These are phyloP conservation scores for Boletus sp. DNA, from an alignment of 768 basidiomycete species.

Conservation along the genomic window DNA sequence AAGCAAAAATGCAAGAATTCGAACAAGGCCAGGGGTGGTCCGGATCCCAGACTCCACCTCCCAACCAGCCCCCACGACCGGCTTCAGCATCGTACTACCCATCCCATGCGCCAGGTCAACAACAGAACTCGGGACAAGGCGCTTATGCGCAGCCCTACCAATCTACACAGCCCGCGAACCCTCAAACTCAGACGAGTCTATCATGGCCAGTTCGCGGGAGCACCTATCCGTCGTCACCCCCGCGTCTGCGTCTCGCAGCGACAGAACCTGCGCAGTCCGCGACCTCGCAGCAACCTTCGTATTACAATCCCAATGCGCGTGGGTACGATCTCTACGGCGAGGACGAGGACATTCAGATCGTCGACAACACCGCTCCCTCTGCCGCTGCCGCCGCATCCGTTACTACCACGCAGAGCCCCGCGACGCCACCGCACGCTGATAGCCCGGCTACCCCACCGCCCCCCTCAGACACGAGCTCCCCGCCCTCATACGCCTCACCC, in stretches of 20 bases:
- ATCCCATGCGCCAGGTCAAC: not conserved
- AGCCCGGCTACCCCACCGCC: not conserved
- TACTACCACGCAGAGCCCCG: not conserved
- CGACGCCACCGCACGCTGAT: not conserved
- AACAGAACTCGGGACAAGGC: constrained; percentile 1
- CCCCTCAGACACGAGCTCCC: constrained; percentile 1
- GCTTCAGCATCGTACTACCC: not conserved
- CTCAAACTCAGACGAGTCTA: constrained; percentile 6
- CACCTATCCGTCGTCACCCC: constrained; percentile 6
- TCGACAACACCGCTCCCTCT: not conserved
- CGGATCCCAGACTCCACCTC: constrained; percentile 9
- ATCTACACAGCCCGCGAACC: not conserved
- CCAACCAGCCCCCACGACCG: not conserved
- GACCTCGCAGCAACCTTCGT: constrained; percentile 24
- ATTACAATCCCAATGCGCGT: constrained; percentile 36
- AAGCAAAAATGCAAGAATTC: constrained; percentile 80
- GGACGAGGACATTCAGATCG: constrained; percentile 15
- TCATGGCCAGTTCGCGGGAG: constrained; percentile 5
- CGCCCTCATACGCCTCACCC: constrained; percentile 6
- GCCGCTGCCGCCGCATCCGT: not conserved
- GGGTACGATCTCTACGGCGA: constrained; percentile 30
- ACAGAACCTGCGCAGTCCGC: not conserved
- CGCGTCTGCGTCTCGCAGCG: constrained; percentile 1
- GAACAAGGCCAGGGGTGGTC: constrained; percentile 45
- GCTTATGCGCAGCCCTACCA: constrained; percentile 6